Percentiles rank a stretch among this genome's conserved stretches.
phyloP scores from a whole-genome alignment of 192 early-diverging fungal species.

The Dissophora globulifera region DNA sequence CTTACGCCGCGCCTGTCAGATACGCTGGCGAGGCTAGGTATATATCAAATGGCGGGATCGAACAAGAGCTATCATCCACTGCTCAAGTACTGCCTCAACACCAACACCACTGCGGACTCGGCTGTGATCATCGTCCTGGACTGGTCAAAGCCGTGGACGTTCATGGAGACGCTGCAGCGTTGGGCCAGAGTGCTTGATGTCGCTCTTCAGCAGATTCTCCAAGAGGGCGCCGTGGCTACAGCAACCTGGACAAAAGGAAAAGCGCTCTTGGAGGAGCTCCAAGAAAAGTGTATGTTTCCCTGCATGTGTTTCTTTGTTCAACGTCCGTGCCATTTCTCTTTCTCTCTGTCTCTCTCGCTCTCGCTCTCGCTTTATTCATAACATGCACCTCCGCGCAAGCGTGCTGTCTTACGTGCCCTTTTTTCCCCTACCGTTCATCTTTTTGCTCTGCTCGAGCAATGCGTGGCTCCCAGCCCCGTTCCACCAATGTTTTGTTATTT shows the following conservation, averaged over 20 bases:
- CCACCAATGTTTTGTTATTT: too few relatives aligned
- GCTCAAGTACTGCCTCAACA: constrained; percentile 77
- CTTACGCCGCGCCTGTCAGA: constrained; percentile 39
- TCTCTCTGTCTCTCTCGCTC: neutral
- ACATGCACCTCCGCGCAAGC: too few relatives aligned
- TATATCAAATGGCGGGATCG: constrained; percentile 84
- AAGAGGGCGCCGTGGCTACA: constrained; percentile 58
- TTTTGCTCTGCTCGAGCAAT: too few relatives aligned
- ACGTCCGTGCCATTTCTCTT: constrained; percentile 2
- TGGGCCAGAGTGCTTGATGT: constrained; percentile 80
- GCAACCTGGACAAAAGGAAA: constrained; percentile 72
- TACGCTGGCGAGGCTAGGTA: constrained; percentile 75
- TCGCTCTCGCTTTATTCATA: neutral
- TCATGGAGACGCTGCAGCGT: constrained; percentile 79
- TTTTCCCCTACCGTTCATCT: constrained; percentile 8
- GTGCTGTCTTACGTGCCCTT: neutral
- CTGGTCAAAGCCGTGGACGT: constrained; percentile 91
- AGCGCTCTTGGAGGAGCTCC: constrained; percentile 74
- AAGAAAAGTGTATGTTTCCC: constrained; percentile 65
- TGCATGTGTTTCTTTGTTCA: neutral
- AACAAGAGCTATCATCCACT: constrained; percentile 73
- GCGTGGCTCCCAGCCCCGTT: neutral
- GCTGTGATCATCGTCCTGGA: constrained; percentile 86
- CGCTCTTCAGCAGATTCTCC: constrained; percentile 64
- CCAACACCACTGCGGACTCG: constrained; percentile 68